A percentile compares a stretch with the other conserved stretches of the same genome.
These are phyloP conservation scores for Bryopsis sp. DNA, from an alignment of 139 green algal genomes.

Conservation along the genomic window DNA sequence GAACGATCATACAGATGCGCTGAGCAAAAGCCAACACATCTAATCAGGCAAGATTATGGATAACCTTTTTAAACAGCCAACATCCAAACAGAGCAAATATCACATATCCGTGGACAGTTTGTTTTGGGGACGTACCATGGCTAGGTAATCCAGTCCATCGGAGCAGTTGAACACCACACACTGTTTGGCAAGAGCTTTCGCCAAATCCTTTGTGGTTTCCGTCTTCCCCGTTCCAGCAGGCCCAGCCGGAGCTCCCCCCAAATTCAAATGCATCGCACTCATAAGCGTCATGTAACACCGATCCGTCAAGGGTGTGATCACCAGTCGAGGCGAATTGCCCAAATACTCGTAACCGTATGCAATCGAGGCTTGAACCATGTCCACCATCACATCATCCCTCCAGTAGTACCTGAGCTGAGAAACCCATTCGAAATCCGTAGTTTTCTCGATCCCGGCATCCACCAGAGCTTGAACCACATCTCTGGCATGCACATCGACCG, in stretches of 20 bases:
- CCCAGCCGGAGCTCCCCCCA: constrained; percentile 47
- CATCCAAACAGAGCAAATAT: no score
- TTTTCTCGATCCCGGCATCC: constrained; percentile 16
- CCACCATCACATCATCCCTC: constrained; percentile 59
- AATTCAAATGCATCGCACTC: constrained; percentile 51
- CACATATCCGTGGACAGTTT: no score
- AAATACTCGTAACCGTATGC: constrained; percentile 48
- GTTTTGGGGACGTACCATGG: constrained; percentile 33
- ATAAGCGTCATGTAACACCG: constrained; percentile 58
- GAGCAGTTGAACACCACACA: constrained; percentile 59
- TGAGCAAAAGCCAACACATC: no score
- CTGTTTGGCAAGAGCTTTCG: constrained; percentile 53
- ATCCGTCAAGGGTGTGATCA: constrained; percentile 58
- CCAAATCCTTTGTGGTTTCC: no score
- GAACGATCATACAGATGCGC: no score
- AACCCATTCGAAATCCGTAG: constrained; percentile 72
- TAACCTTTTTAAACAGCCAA: no score
- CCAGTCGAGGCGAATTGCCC: constrained; percentile 46
- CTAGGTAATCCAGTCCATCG: constrained; percentile 61
- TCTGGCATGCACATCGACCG: constrained; percentile 67
- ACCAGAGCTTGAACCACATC: constrained; percentile 51
- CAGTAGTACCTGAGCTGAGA: constrained; percentile 74
- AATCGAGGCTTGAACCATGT: constrained; percentile 60
- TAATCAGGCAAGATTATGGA: no score
- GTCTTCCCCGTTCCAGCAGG: no score